Percentiles rank a stretch among this genome's conserved stretches.
These are phyloP conservation scores for Aschersonia sp. DNA, from an alignment of 2,329 filamentous ascomycete species.

Conservation along the genomic window DNA sequence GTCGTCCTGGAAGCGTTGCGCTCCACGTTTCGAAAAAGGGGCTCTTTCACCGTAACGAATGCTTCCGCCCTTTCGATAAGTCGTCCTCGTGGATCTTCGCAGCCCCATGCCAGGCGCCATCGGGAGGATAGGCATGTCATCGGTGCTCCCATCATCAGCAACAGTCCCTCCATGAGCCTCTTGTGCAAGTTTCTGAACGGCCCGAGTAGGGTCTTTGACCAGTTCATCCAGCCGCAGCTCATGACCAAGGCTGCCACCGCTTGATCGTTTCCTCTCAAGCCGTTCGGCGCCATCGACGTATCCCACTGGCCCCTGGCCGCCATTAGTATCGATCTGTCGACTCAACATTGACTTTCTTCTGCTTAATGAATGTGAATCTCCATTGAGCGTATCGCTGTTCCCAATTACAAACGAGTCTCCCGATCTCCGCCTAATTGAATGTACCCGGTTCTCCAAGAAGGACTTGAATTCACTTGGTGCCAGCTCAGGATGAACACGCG, in stretches of 20 bases:
- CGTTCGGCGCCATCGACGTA: conserved; percentile 77
- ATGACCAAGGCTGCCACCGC: conserved; percentile 34
- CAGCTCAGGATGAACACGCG: conserved; percentile 82
- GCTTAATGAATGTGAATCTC: conserved; percentile 44
- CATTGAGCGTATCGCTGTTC: conserved; percentile 34
- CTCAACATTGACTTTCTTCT: conserved; percentile 96
- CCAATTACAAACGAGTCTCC: conserved; percentile 52
- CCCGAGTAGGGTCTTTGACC: conserved; percentile 62
- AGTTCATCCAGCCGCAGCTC: conserved; percentile 67
- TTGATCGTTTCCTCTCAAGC: conserved; percentile 58
- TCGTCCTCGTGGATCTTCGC: conserved; percentile 80
- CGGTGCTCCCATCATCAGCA: conserved; percentile 28
- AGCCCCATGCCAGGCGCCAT: conserved; percentile 64
- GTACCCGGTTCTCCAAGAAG: conserved; percentile 85
- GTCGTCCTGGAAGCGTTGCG: conserved; percentile 45
- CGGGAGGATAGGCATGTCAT: conserved; percentile 79
- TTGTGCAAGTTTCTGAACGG: conserved; percentile 55
- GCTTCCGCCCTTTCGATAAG: conserved; percentile 76
- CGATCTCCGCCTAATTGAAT: conserved; percentile 75
- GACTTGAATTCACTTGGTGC: conserved; percentile 94
- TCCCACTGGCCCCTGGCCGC: conserved; percentile 39
- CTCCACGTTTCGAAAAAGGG: conserved; percentile 59
- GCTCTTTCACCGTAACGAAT: conserved; percentile 63
- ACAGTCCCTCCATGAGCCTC: conserved; percentile 32
- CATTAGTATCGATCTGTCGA: conserved; percentile 67